phyloP scores from a whole-genome alignment of 2,329 filamentous ascomycete genomes.

The Ophiostoma novo-ulmi region DNA sequence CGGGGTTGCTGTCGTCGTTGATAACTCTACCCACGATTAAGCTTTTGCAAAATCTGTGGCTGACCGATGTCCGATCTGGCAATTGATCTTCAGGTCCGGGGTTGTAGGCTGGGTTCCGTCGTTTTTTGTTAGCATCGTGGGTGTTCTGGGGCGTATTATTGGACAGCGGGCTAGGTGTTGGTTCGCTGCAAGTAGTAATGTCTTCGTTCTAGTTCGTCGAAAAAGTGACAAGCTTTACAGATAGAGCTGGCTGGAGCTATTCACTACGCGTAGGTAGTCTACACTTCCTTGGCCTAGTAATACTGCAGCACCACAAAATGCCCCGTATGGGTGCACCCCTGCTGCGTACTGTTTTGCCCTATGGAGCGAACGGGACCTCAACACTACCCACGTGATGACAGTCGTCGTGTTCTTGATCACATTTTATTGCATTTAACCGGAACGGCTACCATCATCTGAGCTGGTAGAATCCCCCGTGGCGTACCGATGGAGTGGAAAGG shows the following conservation, averaged over 20 bases:
- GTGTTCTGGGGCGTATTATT: background rate
- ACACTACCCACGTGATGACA: background rate
- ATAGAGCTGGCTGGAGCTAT: background rate
- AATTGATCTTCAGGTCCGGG: constrained; percentile 8
- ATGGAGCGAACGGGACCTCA: background rate
- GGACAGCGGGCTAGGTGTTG: background rate
- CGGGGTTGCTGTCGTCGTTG: background rate
- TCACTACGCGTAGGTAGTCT: background rate
- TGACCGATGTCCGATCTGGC: background rate
- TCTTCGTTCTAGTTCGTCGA: background rate
- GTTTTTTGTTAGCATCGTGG: background rate
- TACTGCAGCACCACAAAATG: background rate
- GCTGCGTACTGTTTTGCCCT: background rate
- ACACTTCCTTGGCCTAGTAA: too few species aligned
- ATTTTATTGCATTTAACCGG: background rate
- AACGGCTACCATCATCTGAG: background rate
- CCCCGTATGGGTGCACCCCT: background rate
- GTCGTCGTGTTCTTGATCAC: background rate
- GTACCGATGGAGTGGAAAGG: constrained; percentile 6
- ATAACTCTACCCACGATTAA: background rate
- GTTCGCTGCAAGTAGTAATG: constrained; percentile 1
- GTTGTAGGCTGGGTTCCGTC: background rate
- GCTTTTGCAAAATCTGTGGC: background rate
- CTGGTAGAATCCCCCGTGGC: background rate
- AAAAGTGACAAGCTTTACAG: background rate